Base-by-base conservation (phyloP, 768 basidiomycete species). In the Lactarius quietus region DNA sequence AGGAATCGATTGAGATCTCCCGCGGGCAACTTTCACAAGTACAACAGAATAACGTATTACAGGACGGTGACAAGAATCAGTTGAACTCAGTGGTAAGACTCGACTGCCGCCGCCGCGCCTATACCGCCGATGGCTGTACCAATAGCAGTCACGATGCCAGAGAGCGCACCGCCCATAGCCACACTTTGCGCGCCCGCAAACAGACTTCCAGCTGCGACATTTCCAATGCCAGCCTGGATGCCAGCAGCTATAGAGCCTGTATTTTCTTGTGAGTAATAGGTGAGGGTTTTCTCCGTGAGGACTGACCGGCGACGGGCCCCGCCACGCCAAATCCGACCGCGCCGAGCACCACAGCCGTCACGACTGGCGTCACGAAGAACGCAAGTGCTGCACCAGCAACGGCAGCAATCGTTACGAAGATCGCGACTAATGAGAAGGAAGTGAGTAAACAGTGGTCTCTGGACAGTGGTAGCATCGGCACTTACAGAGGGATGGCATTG, bases 141-240 rank as follows among this genome's bases (percentile, higher is more conserved):
- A 8, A 26, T 18, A 20, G 18, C 29, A 4, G n/a, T 29, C 20
- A 56, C 33, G 12, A 26, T 52, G 14, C 31, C 39, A 31, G 36
- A n/a, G 9, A 7, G 7, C 17, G 33, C n/a, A 2, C 55, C 29
- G 3, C 48, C 38, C 48, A 58, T 59, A 5, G 45, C 52, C 29
- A 35, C 26, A 29, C 65, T 66, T 62, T 66, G 62, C 3, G 38
- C 57, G 3, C 29, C 9, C 12, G 57, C 39, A 29, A 64, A 43
- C 2, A 53, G 3, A 29, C 45, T 58, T 5, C 51, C 39, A 5
- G 45, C 23, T 1, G 28, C 51, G 8, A 64, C 57, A 6, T 53
- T 53, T 20, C 62, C 62, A 6, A 64, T 58, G 1, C n/a, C 48
- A 0, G 62, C 28, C 23, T 67, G 57, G 3, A 36, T 23, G 14